These are phyloP conservation scores for Plenodomus tracheiphilus DNA, from an alignment of 2,329 filamentous ascomycete genomes.

Conservation along the genomic window DNA sequence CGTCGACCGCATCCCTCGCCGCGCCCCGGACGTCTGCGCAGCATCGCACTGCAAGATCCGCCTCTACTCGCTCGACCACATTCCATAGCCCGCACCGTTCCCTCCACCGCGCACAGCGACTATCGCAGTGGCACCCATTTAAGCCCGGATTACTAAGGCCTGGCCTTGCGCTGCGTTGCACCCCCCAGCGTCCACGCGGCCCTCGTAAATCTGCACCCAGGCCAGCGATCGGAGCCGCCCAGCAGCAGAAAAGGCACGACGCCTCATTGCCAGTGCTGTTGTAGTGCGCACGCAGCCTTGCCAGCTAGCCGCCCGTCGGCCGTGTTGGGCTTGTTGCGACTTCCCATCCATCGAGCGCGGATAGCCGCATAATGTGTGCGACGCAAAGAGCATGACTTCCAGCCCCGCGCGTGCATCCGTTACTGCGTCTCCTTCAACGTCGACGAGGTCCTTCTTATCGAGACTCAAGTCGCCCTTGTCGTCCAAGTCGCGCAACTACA, in stretches of 20 bases:
- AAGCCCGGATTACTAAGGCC: not conserved
- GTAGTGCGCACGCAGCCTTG: constrained; percentile 1
- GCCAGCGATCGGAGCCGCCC: not conserved
- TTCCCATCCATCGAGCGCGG: constrained; percentile 27
- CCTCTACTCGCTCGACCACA: constrained; percentile 9
- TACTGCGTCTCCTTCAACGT: constrained; percentile 31
- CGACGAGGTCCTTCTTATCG: constrained; percentile 51
- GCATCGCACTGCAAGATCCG: constrained; percentile 10
- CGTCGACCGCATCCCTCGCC: constrained; percentile 9
- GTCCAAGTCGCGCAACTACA: constrained; percentile 64
- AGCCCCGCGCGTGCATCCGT: constrained; percentile 38
- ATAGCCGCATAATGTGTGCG: constrained; percentile 45
- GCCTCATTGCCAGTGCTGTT: not conserved
- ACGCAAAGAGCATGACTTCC: constrained; percentile 46
- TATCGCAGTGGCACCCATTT: not conserved
- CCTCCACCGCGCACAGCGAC: not conserved
- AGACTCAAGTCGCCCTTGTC: constrained; percentile 61
- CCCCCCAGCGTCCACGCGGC: constrained; percentile 1
- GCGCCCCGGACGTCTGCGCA: constrained; percentile 15
- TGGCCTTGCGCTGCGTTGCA: constrained; percentile 1
- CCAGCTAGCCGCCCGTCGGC: constrained; percentile 1
- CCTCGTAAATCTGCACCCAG: not conserved
- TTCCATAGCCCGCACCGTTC: not conserved
- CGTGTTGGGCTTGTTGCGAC: constrained; percentile 6
- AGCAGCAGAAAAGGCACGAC: not conserved